Conservation (phyloP, 345 rosid species). For the Citrus sinensis region DNA sequence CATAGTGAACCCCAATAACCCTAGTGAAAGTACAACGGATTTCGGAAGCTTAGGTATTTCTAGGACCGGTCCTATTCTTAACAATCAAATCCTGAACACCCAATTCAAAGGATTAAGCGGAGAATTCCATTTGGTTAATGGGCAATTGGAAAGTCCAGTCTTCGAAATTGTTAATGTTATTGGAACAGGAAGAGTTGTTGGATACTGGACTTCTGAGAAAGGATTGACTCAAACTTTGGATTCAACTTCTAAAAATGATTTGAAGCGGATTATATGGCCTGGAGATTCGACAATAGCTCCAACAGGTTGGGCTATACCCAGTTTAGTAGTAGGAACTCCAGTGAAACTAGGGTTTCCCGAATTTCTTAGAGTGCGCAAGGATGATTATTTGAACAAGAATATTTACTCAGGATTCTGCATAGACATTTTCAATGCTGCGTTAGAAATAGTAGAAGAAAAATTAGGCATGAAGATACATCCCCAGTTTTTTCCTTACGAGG, state of each 20-base stretch:
- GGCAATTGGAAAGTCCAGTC: slow-evolving; percentile 30
- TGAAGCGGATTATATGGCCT: slow-evolving; percentile 23
- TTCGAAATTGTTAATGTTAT: slow-evolving; percentile 45
- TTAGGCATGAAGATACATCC: slow-evolving; percentile 15
- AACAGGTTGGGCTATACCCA: slow-evolving; percentile 22
- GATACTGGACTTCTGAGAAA: slow-evolving; percentile 34
- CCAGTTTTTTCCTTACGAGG: slow-evolving; percentile 17
- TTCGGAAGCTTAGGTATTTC: slow-evolving; percentile 4
- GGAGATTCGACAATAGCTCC: slow-evolving; percentile 12
- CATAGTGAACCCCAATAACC: background rate
- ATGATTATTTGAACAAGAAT: slow-evolving; percentile 1
- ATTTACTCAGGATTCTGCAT: slow-evolving; percentile 21
- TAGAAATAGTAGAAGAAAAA: slow-evolving; percentile 10
- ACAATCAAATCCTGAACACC: slow-evolving; percentile 18
- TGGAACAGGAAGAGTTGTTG: slow-evolving; percentile 29
- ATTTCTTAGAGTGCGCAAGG: slow-evolving; percentile 23
- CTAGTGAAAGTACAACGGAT: background rate
- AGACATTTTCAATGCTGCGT: slow-evolving; percentile 36
- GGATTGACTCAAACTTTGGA: slow-evolving; percentile 1
- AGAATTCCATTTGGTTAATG: slow-evolving; percentile 26
- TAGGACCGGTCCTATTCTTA: slow-evolving; percentile 20
- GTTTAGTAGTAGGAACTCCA: slow-evolving; percentile 32
- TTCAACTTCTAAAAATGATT: background rate
- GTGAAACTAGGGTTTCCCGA: slow-evolving; percentile 25
- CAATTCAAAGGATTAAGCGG: slow-evolving; percentile 39